Conservation (phyloP, 2,329 filamentous ascomycete genomes). For the Xylariaceae sp. region DNA sequence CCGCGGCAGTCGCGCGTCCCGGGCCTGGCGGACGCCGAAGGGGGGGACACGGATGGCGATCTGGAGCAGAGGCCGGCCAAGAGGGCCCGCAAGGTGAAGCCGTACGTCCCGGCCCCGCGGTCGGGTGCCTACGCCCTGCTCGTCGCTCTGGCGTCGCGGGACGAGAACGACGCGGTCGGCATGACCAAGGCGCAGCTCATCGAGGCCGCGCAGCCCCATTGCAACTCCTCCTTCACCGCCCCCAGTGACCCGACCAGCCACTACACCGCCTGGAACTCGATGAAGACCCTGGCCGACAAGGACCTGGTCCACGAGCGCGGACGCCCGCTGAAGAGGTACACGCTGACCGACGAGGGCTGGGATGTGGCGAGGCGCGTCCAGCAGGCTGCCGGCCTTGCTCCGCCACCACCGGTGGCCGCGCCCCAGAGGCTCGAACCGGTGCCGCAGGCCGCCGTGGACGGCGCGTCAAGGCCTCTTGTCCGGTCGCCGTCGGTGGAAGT, state of each 20-base stretch:
- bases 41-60: constrained; percentile 24
- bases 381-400: constrained; percentile 27
- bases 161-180: constrained; percentile 45
- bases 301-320: constrained; percentile 67
- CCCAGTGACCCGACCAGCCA: constrained; percentile 60
- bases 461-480: constrained; percentile 4
- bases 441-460: constrained; percentile 7
- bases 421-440: constrained; percentile 8
- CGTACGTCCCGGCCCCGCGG: constrained; percentile 65
- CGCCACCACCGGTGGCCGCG: constrained; percentile 1
- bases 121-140: constrained; percentile 69
- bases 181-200: constrained; percentile 64
- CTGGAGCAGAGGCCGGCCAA: constrained; percentile 38
- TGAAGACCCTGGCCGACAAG: constrained; percentile 67
- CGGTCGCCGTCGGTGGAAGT: constrained; percentile 16
- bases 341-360: constrained; percentile 70
- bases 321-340: constrained; percentile 59
- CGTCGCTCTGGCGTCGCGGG: constrained; percentile 54
- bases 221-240: constrained; percentile 64
- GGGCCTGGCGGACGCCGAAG: constrained; percentile 28
- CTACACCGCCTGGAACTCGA: constrained; percentile 77
- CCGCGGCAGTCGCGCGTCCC: constrained; percentile 35
- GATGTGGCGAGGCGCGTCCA: constrained; percentile 62
- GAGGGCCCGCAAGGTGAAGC: constrained; percentile 51
- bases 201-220: constrained; percentile 61